A percentile compares a stretch with the other conserved stretches of the same genome.
Conservation (phyloP, 257 asterid species). For the Voacanga thouarsii region DNA sequence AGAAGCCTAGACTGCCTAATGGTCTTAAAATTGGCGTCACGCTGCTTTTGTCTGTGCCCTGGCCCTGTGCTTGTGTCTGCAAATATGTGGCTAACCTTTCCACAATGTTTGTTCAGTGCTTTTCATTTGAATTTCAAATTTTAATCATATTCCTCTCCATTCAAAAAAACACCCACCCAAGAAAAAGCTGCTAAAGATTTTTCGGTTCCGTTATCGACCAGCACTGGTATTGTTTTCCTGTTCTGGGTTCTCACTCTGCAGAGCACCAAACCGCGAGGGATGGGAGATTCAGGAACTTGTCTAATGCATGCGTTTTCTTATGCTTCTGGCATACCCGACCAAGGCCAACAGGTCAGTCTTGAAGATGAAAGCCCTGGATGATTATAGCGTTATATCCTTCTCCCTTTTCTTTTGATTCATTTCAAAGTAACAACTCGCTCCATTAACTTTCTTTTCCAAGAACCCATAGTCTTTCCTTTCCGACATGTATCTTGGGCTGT, state of each 20-base stretch:
- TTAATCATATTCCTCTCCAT: not conserved
- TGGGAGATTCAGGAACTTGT: constrained; percentile 78
- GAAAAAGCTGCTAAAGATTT: constrained; percentile 12
- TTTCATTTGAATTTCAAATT: constrained; percentile 80
- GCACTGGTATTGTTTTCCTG: not conserved
- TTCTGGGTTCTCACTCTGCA: constrained; percentile 16
- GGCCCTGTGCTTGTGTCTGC: constrained; percentile 1
- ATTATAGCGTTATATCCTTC: not conserved
- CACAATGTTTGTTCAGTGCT: constrained; percentile 37
- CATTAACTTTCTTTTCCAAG: not conserved
- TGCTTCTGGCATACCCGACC: constrained; percentile 62
- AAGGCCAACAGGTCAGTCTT: constrained; percentile 54
- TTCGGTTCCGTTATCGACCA: constrained; percentile 16
- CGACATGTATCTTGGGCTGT: too few species aligned
- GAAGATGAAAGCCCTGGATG: not conserved
- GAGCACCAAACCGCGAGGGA: constrained; percentile 21
- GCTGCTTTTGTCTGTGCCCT: constrained; percentile 5
- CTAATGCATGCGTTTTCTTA: constrained; percentile 73
- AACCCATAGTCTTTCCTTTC: too few species aligned
- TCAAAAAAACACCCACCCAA: not conserved
- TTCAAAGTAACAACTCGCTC: too few species aligned
- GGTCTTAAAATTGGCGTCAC: constrained; percentile 16
- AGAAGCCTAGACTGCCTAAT: too few species aligned
- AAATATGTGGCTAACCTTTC: constrained; percentile 22
- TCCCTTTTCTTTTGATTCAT: not conserved